These are phyloP conservation scores for Paraleonurus japonicus DNA, from an alignment of 257 asterid species.

Conservation along the genomic window DNA sequence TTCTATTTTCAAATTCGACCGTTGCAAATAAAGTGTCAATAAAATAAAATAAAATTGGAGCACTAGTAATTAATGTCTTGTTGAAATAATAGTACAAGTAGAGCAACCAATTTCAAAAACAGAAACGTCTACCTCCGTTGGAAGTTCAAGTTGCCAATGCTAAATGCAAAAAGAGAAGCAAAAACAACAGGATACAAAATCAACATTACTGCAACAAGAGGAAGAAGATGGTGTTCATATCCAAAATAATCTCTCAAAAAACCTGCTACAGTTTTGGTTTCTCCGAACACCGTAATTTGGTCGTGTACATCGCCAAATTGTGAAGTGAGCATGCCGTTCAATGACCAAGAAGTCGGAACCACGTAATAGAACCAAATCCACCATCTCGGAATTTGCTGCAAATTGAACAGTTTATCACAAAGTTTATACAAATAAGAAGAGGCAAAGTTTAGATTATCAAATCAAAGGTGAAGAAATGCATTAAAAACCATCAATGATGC, in stretches of 20 bases:
- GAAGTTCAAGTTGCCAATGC: slow-evolving; percentile 51
- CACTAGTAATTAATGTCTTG: too few relatives aligned
- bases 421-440: too few relatives aligned
- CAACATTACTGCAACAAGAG: slow-evolving; percentile 52
- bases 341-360: slow-evolving; percentile 60
- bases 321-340: slow-evolving; percentile 55
- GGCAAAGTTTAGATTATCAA: too few relatives aligned
- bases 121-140: slow-evolving; percentile 43
- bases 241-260: slow-evolving; percentile 57
- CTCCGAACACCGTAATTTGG: slow-evolving; percentile 47
- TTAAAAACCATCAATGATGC: too few relatives aligned
- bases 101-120: too few relatives aligned
- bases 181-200: slow-evolving; percentile 41
- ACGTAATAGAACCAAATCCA: slow-evolving; percentile 55
- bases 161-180: slow-evolving; percentile 47
- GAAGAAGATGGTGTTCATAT: slow-evolving; percentile 40
- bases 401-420: neutral
- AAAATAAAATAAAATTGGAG: too few relatives aligned
- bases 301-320: slow-evolving; percentile 53
- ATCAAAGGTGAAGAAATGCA: too few relatives aligned
- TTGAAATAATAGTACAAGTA: too few relatives aligned
- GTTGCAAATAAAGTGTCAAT: too few relatives aligned
- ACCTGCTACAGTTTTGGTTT: slow-evolving; percentile 35
- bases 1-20: too few relatives aligned
- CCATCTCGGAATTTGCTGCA: slow-evolving; percentile 64